These are phyloP conservation scores for Fusarium liriodendri DNA, from an alignment of 2,329 filamentous ascomycete species.

Conservation along the genomic window DNA sequence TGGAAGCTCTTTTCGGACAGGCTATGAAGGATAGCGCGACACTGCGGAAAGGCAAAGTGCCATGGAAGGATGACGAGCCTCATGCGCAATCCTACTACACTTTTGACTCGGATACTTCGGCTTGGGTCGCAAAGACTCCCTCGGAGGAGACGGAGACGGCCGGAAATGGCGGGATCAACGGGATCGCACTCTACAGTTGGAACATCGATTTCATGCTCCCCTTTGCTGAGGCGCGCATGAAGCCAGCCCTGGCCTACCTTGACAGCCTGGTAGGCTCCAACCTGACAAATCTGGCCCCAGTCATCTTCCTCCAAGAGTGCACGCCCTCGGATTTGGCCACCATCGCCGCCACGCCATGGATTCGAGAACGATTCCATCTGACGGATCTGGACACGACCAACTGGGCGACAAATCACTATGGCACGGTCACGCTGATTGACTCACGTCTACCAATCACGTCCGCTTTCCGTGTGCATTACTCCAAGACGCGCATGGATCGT, in stretches of 20 bases:
- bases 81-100: slow-evolving; percentile 17
- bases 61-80: slow-evolving; percentile 27
- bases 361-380: slow-evolving; percentile 59
- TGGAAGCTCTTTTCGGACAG: slow-evolving; percentile 23
- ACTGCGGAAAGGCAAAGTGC: slow-evolving; percentile 17
- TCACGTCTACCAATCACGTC: slow-evolving; percentile 54
- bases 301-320: slow-evolving; percentile 67
- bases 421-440: slow-evolving; percentile 65
- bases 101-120: slow-evolving; percentile 16
- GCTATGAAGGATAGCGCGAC: slow-evolving; percentile 26
- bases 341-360: slow-evolving; percentile 58
- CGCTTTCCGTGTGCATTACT: slow-evolving; percentile 64
- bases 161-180: slow-evolving; percentile 25
- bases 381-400: slow-evolving; percentile 57
- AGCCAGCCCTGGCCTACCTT: slow-evolving; percentile 46
- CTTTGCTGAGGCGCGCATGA: slow-evolving; percentile 47
- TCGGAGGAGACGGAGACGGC: not conserved
- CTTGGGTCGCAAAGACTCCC: slow-evolving; percentile 18
- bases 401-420: slow-evolving; percentile 61
- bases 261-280: slow-evolving; percentile 8
- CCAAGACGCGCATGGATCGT: slow-evolving; percentile 59
- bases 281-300: slow-evolving; percentile 37
- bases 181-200: slow-evolving; percentile 48
- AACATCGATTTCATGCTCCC: slow-evolving; percentile 53
- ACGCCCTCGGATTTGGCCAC: slow-evolving; percentile 55